These are phyloP conservation scores for Xylaria multiplex DNA, from an alignment of 2,329 filamentous ascomycete species.

Conservation along the genomic window DNA sequence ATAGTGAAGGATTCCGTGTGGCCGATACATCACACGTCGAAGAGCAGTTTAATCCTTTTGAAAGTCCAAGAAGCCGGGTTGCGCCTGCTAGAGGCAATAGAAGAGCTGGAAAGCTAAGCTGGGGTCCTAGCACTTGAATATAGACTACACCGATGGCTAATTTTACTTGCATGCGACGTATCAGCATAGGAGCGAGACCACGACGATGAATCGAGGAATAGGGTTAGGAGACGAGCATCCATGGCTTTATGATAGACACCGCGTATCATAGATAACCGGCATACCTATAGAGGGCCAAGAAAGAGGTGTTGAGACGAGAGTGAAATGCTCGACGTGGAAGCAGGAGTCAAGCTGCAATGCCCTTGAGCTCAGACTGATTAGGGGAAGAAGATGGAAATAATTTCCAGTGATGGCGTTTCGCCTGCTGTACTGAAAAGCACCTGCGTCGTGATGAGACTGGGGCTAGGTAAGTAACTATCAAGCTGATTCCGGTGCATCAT, in stretches of 20 bases:
- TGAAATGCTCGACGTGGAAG: conserved; percentile 2
- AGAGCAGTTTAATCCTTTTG: conserved; percentile 31
- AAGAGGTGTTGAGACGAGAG: neutral
- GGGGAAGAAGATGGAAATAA: neutral
- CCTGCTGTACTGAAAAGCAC: neutral
- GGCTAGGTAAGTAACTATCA: conserved; percentile 1
- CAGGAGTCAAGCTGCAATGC: conserved; percentile 4
- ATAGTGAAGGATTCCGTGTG: conserved; percentile 56
- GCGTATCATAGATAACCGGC: conserved; percentile 20
- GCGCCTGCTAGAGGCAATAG: conserved; percentile 1
- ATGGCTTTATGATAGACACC: conserved; percentile 17
- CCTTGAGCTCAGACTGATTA: neutral
- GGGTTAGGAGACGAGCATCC: conserved; percentile 4
- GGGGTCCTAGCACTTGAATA: conserved; percentile 11
- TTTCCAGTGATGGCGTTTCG: neutral
- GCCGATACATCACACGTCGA: conserved; percentile 39
- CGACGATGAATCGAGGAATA: neutral
- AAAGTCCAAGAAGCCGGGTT: conserved; percentile 1
- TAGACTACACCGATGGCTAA: neutral
- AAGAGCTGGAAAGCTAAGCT: conserved; percentile 17
- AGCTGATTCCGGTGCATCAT: conserved; percentile 2
- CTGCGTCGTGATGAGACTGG: neutral
- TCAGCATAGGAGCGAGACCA: conserved; percentile 1
- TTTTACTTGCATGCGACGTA: neutral
- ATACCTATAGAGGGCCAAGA: conserved; percentile 17